Evolutionary conservation across 495 filamentous ascomycete genomes (phyloP), one percentile per base, ranked within the genome.

Genomic region (Neurospora sp.): DNA sequence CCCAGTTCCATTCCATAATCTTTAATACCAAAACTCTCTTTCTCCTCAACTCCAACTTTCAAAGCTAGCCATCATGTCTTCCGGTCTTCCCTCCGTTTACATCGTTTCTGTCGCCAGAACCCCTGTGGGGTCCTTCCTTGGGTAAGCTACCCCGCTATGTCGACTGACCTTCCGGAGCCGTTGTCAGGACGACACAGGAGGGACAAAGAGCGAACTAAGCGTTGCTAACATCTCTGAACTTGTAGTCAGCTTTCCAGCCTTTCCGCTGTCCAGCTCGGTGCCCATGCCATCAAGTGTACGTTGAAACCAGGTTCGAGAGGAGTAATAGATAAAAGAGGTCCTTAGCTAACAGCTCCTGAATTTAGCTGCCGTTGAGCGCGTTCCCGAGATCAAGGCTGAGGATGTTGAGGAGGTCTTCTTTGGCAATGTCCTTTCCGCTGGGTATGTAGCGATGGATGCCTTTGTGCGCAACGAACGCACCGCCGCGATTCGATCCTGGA

Each of bases 381-480:
- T 92, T 41, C 91, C 95, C 72, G 89, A 90, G 74, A 88, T 99
- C 83, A 92, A 95, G 81, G 86, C 93, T 65, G 87, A 91, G 73
- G 96, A 96, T 80, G 93, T 99, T 31, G 89, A 98, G 79, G 96
- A 99, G 79, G 93, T 98, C 78, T 96, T 96, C 87, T 96, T 97
- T 77, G 96, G 96, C 78, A 99, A 99, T 86, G 96, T 99, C 70
- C 88, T 99, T 76, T 96, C 94, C 61, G 96, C 95, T 78, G 94
- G 94, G 94, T 98, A 87, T 76, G 87, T 79, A 89, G 85, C 76
- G 87, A 88, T 38, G 71, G 40, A 18, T 40, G 68, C 14, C 16
- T 40, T 20, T 47, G 47, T 72, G 61, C 71, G 20, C 35, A 41
- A 39, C 27, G 53, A 59, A 70, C 68, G n/a, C 53, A 14, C 53